A percentile compares a stretch with the other conserved stretches of the same genome.
Conservation (phyloP, 2,329 filamentous ascomycete genomes). For the Hymenotorrendiella dingleyae region DNA sequence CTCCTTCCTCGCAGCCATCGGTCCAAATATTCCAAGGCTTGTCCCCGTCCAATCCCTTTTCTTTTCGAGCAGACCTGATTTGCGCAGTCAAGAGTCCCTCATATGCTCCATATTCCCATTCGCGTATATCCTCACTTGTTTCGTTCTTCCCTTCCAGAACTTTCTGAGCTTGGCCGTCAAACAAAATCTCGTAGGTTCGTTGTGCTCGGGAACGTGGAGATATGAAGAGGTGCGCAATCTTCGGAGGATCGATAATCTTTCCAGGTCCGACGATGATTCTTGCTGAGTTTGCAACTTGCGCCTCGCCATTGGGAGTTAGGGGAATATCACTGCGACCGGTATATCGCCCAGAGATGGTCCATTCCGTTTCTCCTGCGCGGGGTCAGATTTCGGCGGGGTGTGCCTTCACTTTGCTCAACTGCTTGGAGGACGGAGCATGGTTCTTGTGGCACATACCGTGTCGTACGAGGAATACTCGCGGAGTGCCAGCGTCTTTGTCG, state of each 20-base stretch:
- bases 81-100: slow-evolving; percentile 41
- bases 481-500: slow-evolving; percentile 32
- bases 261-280: slow-evolving; percentile 38
- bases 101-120: slow-evolving; percentile 47
- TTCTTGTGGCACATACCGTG: slow-evolving; percentile 31
- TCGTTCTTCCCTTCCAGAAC: slow-evolving; percentile 26
- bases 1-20: slow-evolving; percentile 45
- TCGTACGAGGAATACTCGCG: slow-evolving; percentile 35
- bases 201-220: slow-evolving; percentile 42
- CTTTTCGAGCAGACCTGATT: slow-evolving; percentile 35
- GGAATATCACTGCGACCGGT: slow-evolving; percentile 38
- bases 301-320: slow-evolving; percentile 34
- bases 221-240: slow-evolving; percentile 38
- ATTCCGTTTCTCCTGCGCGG: slow-evolving; percentile 40
- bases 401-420: background rate
- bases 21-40: slow-evolving; percentile 45
- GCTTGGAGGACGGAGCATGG: background rate
- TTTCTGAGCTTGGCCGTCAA: slow-evolving; percentile 27
- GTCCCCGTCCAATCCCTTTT: slow-evolving; percentile 39
- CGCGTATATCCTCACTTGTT: slow-evolving; percentile 39
- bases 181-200: slow-evolving; percentile 41
- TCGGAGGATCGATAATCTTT: slow-evolving; percentile 43
- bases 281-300: slow-evolving; percentile 38
- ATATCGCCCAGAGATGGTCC: slow-evolving; percentile 41
- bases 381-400: slow-evolving; percentile 8